Base-by-base conservation (phyloP, 345 rosid species). In the Rhodamnia rubescens region DNA sequence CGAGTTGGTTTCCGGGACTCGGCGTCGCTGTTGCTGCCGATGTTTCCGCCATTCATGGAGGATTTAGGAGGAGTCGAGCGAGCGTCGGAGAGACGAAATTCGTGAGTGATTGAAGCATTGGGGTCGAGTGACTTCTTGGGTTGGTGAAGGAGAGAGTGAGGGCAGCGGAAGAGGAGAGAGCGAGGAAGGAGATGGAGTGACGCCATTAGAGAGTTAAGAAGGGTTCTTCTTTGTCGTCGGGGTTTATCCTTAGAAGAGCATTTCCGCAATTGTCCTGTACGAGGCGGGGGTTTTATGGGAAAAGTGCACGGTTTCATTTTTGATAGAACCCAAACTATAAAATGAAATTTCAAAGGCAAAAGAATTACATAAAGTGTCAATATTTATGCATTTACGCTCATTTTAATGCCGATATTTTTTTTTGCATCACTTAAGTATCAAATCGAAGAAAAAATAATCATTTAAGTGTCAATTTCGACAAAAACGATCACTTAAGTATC, bases 1-100 rank as follows among this genome's bases (percentile, higher is more conserved):
- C 95, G 96, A 83, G 91, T 64, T 32, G 95, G 93, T 88, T 91
- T 93, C 12, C 92, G 86, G 32, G 97, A 80, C 91, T 88, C 95
- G 26, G 86, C 18, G 49, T 91, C 91, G 85, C 90, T 94, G 44
- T 80, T 90, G 83, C 81, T 82, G 86, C 84, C 36, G 44, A 84
- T 16, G 42, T 8, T 18, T 22, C 44, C 90, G 61, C 87, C 92
- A 84, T 89, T 85, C 11, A 64, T 49, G 55, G 93, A 91, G 53
- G 94, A 91, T 91, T 49, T 89, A 18, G 82, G 83, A 51, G 80
- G 85, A 84, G 69, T 52, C 84, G 87, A 11, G 81, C 5, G n/a
- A 7, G 81, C 12, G 87, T 44, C 82, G 85, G 85, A 50, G 74
- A 57, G 85, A 47, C 49, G 81, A 83, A 85, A 86, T 87, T 36